Evolutionary conservation across 2,329 filamentous ascomycete genomes (phyloP).

Genomic region (Stemphylium vesicarium): DNA sequence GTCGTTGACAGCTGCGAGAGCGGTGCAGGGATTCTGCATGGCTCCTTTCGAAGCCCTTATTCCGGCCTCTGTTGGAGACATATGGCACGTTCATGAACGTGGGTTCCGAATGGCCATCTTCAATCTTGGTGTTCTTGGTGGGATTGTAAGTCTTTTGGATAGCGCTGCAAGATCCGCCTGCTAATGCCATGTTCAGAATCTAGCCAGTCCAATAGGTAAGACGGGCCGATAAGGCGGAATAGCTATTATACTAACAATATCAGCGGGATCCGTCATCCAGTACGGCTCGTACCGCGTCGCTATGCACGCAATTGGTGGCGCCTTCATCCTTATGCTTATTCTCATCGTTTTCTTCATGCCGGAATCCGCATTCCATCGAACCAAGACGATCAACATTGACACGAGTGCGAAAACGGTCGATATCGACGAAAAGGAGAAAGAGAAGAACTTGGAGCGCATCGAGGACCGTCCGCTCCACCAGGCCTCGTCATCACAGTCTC

Average conservation of each 20-base stretch:
- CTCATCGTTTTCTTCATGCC: slow-evolving; percentile 36
- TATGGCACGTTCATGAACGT: slow-evolving; percentile 35
- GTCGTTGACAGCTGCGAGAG: slow-evolving; percentile 27
- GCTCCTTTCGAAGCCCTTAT: slow-evolving; percentile 35
- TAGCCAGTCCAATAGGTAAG: slow-evolving; percentile 27
- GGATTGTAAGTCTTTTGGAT: slow-evolving; percentile 16
- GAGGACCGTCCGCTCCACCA: slow-evolving; percentile 4
- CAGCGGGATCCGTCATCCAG: slow-evolving; percentile 30
- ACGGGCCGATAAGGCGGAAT: not conserved
- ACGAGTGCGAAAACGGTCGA: slow-evolving; percentile 20
- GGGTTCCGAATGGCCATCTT: slow-evolving; percentile 33
- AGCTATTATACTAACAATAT: not conserved
- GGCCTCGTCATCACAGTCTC: slow-evolving; percentile 5
- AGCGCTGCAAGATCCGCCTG: too few relatives aligned
- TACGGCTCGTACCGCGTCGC: slow-evolving; percentile 25
- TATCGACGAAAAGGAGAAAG: slow-evolving; percentile 12
- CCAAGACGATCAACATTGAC: slow-evolving; percentile 25
- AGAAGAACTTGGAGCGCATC: slow-evolving; percentile 17
- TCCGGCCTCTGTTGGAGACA: slow-evolving; percentile 31
- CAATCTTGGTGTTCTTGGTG: slow-evolving; percentile 33
- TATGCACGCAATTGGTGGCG: slow-evolving; percentile 32
- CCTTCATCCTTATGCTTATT: slow-evolving; percentile 29
- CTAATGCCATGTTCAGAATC: slow-evolving; percentile 13
- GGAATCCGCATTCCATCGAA: slow-evolving; percentile 25
- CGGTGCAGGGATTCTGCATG: slow-evolving; percentile 32